Percentiles rank a stretch among this genome's conserved stretches.
These are phyloP conservation scores for Dipodascopsis tothii DNA, from an alignment of 805 yeast species.

Conservation along the genomic window DNA sequence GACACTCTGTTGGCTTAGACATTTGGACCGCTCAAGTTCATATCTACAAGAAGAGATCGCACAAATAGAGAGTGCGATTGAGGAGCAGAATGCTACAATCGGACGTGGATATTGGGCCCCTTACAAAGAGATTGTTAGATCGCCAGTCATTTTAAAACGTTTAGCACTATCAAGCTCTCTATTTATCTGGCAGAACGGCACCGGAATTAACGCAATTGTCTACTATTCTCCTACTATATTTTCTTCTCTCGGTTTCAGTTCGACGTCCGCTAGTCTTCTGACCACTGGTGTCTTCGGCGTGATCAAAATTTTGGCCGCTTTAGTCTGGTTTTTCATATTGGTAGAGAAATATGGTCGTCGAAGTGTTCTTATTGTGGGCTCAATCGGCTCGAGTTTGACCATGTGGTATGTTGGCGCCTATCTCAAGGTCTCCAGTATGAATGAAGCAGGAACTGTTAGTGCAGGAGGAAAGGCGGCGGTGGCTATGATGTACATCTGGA, in stretches of 20 bases:
- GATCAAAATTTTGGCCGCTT: conserved; percentile 42
- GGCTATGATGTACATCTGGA: too few relatives aligned
- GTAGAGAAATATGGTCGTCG: background rate
- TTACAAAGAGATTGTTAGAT: background rate
- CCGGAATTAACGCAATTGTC: conserved; percentile 40
- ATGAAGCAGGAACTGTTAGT: too few relatives aligned
- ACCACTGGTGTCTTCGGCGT: conserved; percentile 40
- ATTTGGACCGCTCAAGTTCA: too few relatives aligned
- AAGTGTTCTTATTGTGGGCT: background rate
- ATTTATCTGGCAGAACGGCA: conserved; percentile 35
- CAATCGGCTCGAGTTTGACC: background rate
- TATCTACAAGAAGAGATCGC: background rate
- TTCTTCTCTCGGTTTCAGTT: conserved; percentile 40
- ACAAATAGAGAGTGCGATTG: background rate
- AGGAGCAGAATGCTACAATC: background rate
- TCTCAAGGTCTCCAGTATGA: background rate
- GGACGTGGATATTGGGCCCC: background rate
- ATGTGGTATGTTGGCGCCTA: background rate
- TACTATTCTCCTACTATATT: conserved; percentile 41
- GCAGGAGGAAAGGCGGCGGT: too few relatives aligned
- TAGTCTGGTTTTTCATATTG: conserved; percentile 22
- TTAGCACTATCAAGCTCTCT: too few relatives aligned
- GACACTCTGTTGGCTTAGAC: background rate
- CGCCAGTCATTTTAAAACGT: background rate
- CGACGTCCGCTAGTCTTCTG: conserved; percentile 38